Base-by-base conservation (phyloP, 768 basidiomycete species). In the Boletus reticulatus region DNA sequence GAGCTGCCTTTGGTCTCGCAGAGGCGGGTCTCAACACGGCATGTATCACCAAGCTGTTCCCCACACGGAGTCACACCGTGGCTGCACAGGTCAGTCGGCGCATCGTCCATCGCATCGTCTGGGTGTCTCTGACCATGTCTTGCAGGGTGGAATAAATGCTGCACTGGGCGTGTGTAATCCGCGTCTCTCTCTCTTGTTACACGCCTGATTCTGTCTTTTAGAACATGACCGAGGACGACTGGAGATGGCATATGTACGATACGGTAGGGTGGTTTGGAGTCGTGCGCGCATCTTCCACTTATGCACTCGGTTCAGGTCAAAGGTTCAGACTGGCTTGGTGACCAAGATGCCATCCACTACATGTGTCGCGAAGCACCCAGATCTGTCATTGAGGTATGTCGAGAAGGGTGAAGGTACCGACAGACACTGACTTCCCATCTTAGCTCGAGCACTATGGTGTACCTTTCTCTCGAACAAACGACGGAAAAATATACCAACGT, bases 151-250 rank as follows among this genome's bases (percentile, higher is more conserved):
- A 72, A 94, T 99, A 73, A 99, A 99, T 76, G 97, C 94, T 65
- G 94, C 94, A 51, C 84, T 97, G 50, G 94, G 94, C 62, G 92
- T 94, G 71, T 64, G 86, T 79, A 12, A 39, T 19, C 60, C 53
- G 19, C 2, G 36, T 48, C 9, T 42, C 42, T 44, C 52, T 22
- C 14, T 46, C 27, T 56, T 3, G 59, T 63, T 50, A 20, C 59
- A 44, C 12, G 39, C 20, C 54, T 51, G 36, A 45, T 31, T 20
- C 20, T 36, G 14, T 43, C 31, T 48, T 29, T 34, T 69, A 93
- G 87, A 97, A 98, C 77, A 95, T 98, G 94, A 97, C 94, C 5
- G 97, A 99, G 76, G 97, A 98, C 68, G 94, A 98, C 72, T 98
- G 95, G 94, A 79, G 94, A 75, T 97, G 94, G 95, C 95, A 97